These are phyloP conservation scores for Tranzscheliella williamsii DNA, from an alignment of 1,284 basidiomycete genomes.

Conservation along the genomic window DNA sequence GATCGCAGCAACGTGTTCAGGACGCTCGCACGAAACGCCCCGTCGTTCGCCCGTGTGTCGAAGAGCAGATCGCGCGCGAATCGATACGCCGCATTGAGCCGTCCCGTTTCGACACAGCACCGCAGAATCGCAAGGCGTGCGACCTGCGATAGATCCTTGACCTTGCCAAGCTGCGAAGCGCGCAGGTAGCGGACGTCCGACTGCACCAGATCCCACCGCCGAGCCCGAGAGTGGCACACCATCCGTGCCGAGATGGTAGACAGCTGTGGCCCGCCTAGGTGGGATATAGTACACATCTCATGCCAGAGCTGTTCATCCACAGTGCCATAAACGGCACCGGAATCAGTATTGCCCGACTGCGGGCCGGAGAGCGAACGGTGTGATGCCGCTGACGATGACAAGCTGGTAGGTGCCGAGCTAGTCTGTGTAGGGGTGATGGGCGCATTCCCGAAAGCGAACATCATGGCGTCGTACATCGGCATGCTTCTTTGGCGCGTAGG, in stretches of 20 bases:
- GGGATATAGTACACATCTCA: slow-evolving; percentile 8
- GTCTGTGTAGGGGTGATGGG: too few relatives aligned
- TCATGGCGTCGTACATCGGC: slow-evolving; percentile 36
- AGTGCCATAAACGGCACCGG: too few relatives aligned
- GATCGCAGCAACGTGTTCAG: slow-evolving; percentile 11
- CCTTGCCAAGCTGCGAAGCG: not conserved
- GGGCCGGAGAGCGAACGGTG: too few relatives aligned
- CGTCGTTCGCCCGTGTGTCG: not conserved
- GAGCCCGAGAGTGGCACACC: slow-evolving; percentile 15
- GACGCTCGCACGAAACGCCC: not conserved
- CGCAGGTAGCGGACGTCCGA: slow-evolving; percentile 17
- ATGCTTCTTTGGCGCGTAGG: slow-evolving; percentile 13
- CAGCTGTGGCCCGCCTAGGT: slow-evolving; percentile 9
- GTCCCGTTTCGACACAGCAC: slow-evolving; percentile 12
- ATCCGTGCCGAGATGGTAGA: slow-evolving; percentile 29
- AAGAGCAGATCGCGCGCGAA: slow-evolving; percentile 1
- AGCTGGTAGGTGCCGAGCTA: too few relatives aligned
- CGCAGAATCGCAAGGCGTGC: slow-evolving; percentile 14
- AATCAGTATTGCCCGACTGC: too few relatives aligned
- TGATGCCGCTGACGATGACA: too few relatives aligned
- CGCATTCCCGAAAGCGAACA: slow-evolving; percentile 19
- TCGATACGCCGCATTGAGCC: slow-evolving; percentile 5
- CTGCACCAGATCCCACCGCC: slow-evolving; percentile 13
- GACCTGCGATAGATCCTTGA: slow-evolving; percentile 10
- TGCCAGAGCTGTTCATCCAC: slow-evolving; percentile 22